Evolutionary conservation across 352 stramenopile species (phyloP).

Genomic region (Globisporangium sylvaticum): DNA sequence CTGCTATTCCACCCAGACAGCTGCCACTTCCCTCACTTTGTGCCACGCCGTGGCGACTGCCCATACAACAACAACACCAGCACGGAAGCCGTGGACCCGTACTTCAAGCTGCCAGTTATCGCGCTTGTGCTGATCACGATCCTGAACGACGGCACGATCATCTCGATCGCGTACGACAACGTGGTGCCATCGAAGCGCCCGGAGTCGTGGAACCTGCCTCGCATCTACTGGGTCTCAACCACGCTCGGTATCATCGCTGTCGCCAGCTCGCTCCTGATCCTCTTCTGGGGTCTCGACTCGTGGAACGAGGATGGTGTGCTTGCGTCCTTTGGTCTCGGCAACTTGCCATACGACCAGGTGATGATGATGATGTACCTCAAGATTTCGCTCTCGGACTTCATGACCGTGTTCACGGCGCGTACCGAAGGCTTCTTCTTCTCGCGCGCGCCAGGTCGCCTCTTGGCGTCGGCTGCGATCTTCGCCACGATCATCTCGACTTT

Average conservation of each 20-base stretch:
- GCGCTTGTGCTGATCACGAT: slow-evolving; percentile 93
- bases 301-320: slow-evolving; percentile 75
- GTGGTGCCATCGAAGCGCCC: slow-evolving; percentile 66
- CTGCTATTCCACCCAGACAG: slow-evolving; percentile 83
- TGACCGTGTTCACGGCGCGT: slow-evolving; percentile 90
- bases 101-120: slow-evolving; percentile 92
- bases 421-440: slow-evolving; percentile 84
- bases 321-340: slow-evolving; percentile 44
- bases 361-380: slow-evolving; percentile 94
- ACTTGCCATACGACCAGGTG: slow-evolving; percentile 87
- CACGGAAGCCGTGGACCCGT: slow-evolving; percentile 51
- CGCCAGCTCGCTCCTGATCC: slow-evolving; percentile 77
- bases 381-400: slow-evolving; percentile 91
- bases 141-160: slow-evolving; percentile 94
- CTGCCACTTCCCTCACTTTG: slow-evolving; percentile 72
- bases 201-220: slow-evolving; percentile 67
- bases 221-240: slow-evolving; percentile 54
- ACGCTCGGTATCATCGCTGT: slow-evolving; percentile 75
- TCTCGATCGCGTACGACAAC: slow-evolving; percentile 89
- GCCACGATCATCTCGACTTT: slow-evolving; percentile 80
- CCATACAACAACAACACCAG: slow-evolving; percentile 35
- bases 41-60: slow-evolving; percentile 47
- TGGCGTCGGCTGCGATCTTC: slow-evolving; percentile 70
- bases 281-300: slow-evolving; percentile 82
- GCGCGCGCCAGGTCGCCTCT: slow-evolving; percentile 58